Evolutionary conservation across 2,329 filamentous ascomycete genomes (phyloP).

Genomic region (Microsporum ferrugineum): DNA sequence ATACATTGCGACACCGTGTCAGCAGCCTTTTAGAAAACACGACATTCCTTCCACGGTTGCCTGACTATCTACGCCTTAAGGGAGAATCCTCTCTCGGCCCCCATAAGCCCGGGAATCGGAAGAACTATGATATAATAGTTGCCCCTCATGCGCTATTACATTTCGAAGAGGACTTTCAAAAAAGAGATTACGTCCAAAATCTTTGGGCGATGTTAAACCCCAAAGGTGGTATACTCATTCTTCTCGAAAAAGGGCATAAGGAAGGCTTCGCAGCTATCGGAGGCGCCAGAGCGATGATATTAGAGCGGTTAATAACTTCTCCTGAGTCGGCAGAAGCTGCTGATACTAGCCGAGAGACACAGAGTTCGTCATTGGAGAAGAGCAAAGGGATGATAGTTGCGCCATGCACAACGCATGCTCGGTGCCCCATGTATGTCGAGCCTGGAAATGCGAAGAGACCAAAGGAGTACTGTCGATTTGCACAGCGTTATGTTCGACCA

Average conservation of each 20-base stretch:
- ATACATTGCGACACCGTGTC: constrained; percentile 61
- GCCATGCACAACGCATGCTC: constrained; percentile 72
- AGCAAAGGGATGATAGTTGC: constrained; percentile 52
- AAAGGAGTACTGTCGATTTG: constrained; percentile 85
- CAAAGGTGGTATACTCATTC: constrained; percentile 71
- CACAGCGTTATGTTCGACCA: constrained; percentile 77
- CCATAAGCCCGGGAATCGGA: constrained; percentile 46
- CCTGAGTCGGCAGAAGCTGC: constrained; percentile 39
- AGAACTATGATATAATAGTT: constrained; percentile 81
- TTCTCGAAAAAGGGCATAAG: constrained; percentile 84
- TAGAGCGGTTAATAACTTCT: constrained; percentile 60
- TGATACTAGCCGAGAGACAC: constrained; percentile 13
- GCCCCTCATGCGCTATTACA: constrained; percentile 74
- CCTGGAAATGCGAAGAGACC: constrained; percentile 57
- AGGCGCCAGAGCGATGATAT: constrained; percentile 64
- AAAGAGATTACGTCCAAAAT: constrained; percentile 71
- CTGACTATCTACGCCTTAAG: constrained; percentile 63
- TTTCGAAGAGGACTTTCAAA: constrained; percentile 61
- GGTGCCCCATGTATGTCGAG: constrained; percentile 76
- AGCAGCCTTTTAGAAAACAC: constrained; percentile 75
- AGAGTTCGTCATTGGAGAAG: constrained; percentile 30
- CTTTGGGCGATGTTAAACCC: constrained; percentile 79
- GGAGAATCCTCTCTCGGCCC: constrained; percentile 27
- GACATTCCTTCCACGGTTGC: constrained; percentile 82
- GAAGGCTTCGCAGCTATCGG: constrained; percentile 88